A percentile compares a stretch with the other conserved stretches of the same genome.
These are phyloP conservation scores for Massospora cicadina DNA, from an alignment of 371 early-diverging fungal genomes.

Conservation along the genomic window DNA sequence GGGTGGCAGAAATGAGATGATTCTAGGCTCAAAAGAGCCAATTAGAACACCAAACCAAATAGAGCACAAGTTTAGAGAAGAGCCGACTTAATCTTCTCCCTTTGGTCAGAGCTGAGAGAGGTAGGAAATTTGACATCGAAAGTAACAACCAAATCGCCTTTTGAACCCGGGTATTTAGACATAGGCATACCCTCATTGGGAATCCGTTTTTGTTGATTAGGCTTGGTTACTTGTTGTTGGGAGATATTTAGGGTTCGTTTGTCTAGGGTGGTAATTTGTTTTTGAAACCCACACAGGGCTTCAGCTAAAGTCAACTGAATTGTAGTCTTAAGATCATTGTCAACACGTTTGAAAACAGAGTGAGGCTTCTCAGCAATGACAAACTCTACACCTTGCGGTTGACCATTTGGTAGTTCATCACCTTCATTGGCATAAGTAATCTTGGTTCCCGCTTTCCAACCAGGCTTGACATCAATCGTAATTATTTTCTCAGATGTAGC, in stretches of 20 bases:
- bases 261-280: constrained; percentile 56
- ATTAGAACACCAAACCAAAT: too few species aligned
- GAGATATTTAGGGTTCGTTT: constrained; percentile 48
- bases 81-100: neutral
- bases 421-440: constrained; percentile 86
- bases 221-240: constrained; percentile 34
- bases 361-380: constrained; percentile 91
- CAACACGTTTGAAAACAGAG: constrained; percentile 66
- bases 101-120: neutral
- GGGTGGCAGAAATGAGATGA: too few species aligned
- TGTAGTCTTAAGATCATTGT: constrained; percentile 56
- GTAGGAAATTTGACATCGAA: constrained; percentile 67
- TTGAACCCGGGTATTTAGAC: constrained; percentile 56
- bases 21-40: too few species aligned
- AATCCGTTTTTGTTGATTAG: constrained; percentile 57
- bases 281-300: constrained; percentile 65
- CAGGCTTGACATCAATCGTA: constrained; percentile 77
- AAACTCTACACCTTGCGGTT: constrained; percentile 80
- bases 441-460: constrained; percentile 98
- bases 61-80: too few species aligned
- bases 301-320: constrained; percentile 57
- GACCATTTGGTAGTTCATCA: constrained; percentile 68
- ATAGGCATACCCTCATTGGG: constrained; percentile 87
- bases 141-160: constrained; percentile 69
- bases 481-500: constrained; percentile 68